Evolutionary conservation across 805 yeast genomes (phyloP), one percentile per base, ranked within the genome.

Genomic region (Barnettozyma pratensis): DNA sequence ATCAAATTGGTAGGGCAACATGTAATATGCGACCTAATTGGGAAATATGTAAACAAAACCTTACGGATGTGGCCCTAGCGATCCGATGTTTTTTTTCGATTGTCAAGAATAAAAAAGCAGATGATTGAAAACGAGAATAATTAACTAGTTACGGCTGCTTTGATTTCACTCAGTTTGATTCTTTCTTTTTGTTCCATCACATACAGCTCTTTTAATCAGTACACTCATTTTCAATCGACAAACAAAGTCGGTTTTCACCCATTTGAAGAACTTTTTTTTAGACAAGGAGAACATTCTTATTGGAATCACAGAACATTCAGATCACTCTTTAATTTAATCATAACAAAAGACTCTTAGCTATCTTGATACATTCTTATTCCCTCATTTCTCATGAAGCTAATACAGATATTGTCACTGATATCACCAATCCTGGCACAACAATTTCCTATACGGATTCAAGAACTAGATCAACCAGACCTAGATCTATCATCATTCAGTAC

Each of bases 401-500:
- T 45, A 45, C 46, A 38, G 12, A 29, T 36, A 19, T 39, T 47
- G 25, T 45, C 42, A 25, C 29, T 44, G 11, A 37, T 47, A 14
- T 31, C 42, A 6, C 44, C 50, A 36, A 11, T 44, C 27, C 11
- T 39, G 2, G 47, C 47, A 7, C 47, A 43, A 7, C 46, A 35
- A 26, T 8, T 35, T 6, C 46, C 50, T 3, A 39, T 47, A 31
- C 55, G 51, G 52, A 47, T 47, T 12, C 50, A 53, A 19, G 44
- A 46, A 1, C 41, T 57, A 25, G 36, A 42, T 1, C 35, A 35
- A 12, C 63, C 64, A 4, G 35, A 50, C 19, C 49, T 59, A 6
- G 61, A 59, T 44, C 42, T 59, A 2, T 45, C 55, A 19, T 52
- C 58, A 2, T 61, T 56, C 44, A 46, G 50, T 35, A 44, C 58